Base-by-base conservation (phyloP, 208 protist genomes). In the Crithidia brevicula region DNA sequence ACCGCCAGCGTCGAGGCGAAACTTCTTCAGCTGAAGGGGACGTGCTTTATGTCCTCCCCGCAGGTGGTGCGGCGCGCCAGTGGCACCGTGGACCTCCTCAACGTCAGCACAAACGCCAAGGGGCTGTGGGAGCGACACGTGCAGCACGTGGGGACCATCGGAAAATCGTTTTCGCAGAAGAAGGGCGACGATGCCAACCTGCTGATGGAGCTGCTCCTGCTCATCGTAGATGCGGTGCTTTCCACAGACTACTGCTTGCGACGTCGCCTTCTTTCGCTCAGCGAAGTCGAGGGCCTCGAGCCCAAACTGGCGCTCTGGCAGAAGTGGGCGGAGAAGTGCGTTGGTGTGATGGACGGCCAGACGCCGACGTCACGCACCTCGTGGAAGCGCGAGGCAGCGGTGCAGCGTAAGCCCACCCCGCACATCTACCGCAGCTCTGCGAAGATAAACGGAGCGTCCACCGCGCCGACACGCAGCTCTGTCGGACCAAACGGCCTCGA, bases 171-270 rank as follows among this genome's bases (percentile, higher is more conserved):
- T 27, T 57, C 38, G 23, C 31, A 61, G 28, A 60, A 67, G 42
- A 74, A 67, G 36, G 60, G 50, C 31, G 60, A 46, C 7, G 51
- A 63, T 30, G 60, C 52, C 25, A 67, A 50, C 42, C 20, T 67
- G 40, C 58, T 74, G 22, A 49, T 16, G 23, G 67, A 67, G 20
- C 46, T 81, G 16, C 72, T 82, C 4, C 60, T 88, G 0, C 60
- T 82, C 11, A 73, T 90, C 25, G 47, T 90, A 5, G 83, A 90
- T 61, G 79, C 80, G 18, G 58, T 86, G n/a, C 34, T 85, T 8
- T 67, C 82, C 3, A 82, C 77, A 15, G 81, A 89, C 46, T 86
- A 77, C 45, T 81, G 70, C 34, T 15, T 83, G 36, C 65, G 53
- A 13, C 74, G 72, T 3, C 61, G 60, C 5, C 40, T 67, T 20